Conservation (phyloP, 2,329 filamentous ascomycete species). For the Colletotrichum orchidophilum region DNA sequence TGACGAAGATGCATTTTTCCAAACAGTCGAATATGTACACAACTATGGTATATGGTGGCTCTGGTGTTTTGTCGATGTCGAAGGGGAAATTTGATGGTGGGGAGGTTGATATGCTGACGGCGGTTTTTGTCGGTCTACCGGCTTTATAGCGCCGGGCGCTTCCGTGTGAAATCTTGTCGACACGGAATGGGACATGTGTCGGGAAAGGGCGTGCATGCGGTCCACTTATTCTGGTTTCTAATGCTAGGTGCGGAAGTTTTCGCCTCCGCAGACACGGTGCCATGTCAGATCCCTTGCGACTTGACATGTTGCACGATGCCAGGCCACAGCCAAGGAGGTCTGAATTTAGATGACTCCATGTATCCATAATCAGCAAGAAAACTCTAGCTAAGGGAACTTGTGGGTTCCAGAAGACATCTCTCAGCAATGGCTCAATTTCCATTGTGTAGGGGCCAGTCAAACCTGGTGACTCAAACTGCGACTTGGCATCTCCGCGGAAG, state of each 20-base stretch:
- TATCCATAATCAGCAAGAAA: neutral
- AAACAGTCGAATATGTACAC: neutral
- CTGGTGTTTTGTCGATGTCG: neutral
- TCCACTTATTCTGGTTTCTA: constrained; percentile 14
- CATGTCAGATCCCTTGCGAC: neutral
- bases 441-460: neutral
- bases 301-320: neutral
- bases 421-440: neutral
- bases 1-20: constrained; percentile 66
- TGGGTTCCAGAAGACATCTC: neutral
- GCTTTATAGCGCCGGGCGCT: constrained; percentile 6
- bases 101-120: neutral
- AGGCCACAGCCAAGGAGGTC: no score
- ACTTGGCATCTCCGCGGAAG: neutral
- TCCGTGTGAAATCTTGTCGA: neutral
- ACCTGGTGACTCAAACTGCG: neutral
- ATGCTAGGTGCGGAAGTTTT: neutral
- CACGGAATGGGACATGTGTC: neutral
- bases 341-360: neutral
- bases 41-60: neutral
- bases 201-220: constrained; percentile 17
- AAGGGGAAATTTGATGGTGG: neutral
- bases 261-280: neutral
- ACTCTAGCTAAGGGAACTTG: no score
- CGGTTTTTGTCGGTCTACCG: neutral